Percentiles rank a stretch among this genome's conserved stretches.
Evolutionary conservation across 371 early-diverging fungal genomes (phyloP).

Genomic region (Mortierella sp.): DNA sequence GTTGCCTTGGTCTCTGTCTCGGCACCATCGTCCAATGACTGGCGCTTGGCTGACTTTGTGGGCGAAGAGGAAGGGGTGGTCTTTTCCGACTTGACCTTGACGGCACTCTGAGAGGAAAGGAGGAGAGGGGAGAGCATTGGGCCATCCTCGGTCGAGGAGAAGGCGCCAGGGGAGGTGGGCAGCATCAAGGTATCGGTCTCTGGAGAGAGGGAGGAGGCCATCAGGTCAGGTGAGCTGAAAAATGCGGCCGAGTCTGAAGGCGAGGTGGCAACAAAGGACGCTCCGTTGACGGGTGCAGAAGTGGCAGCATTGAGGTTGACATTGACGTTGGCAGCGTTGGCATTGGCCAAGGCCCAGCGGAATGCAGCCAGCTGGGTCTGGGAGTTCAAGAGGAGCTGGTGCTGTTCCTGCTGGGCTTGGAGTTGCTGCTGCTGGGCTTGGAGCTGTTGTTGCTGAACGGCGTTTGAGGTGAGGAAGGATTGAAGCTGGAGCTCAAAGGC

Average conservation of each 20-base stretch:
- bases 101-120: constrained; percentile 23
- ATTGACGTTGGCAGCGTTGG: constrained; percentile 25
- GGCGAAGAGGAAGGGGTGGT: constrained; percentile 8
- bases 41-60: constrained; percentile 39
- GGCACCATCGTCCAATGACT: constrained; percentile 39
- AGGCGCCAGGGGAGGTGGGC: constrained; percentile 46
- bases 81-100: constrained; percentile 38
- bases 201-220: constrained; percentile 51
- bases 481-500: constrained; percentile 46
- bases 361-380: constrained; percentile 50
- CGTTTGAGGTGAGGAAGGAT: constrained; percentile 36
- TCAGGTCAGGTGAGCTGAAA: constrained; percentile 49
- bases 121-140: constrained; percentile 43
- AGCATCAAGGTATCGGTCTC: constrained; percentile 48
- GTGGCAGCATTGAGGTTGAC: constrained; percentile 12
- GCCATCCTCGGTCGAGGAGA: constrained; percentile 44
- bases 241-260: constrained; percentile 48
- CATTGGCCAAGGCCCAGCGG: constrained; percentile 51
- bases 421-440: constrained; percentile 50
- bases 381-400: constrained; percentile 44
- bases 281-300: constrained; percentile 19
- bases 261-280: constrained; percentile 45
- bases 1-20: constrained; percentile 38
- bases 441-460: constrained; percentile 44
- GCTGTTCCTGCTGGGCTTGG: constrained; percentile 46